phyloP scores from a whole-genome alignment of 352 stramenopile genomes.

The Nothophytophthora sp. region DNA sequence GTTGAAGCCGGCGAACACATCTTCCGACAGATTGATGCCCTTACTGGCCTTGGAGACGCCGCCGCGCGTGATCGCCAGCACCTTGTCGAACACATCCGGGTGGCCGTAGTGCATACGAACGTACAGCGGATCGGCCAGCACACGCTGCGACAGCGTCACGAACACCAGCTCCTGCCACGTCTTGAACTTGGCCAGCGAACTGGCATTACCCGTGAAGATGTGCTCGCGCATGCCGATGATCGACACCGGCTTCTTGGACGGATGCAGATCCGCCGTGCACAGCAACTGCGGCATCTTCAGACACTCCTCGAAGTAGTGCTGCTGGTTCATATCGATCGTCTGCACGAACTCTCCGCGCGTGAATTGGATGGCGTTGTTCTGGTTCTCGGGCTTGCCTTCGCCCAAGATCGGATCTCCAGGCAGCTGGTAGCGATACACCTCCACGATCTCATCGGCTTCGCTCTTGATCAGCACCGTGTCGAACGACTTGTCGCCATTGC shows the following conservation, averaged over 20 bases:
- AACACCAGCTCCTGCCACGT: conserved; percentile 87
- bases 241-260: conserved; percentile 66
- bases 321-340: conserved; percentile 91
- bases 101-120: conserved; percentile 87
- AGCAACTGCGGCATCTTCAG: conserved; percentile 86
- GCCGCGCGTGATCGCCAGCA: conserved; percentile 71
- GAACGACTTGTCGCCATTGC: conserved; percentile 45
- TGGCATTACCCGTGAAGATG: conserved; percentile 87
- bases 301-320: conserved; percentile 88
- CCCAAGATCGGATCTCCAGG: conserved; percentile 83
- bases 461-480: conserved; percentile 83
- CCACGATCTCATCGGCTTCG: conserved; percentile 67
- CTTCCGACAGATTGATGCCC: conserved; percentile 85
- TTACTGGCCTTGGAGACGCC: conserved; percentile 82
- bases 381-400: conserved; percentile 86
- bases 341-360: conserved; percentile 85
- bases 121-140: conserved; percentile 73
- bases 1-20: conserved; percentile 88
- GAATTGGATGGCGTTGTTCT: conserved; percentile 83
- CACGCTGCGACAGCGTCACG: conserved; percentile 81
- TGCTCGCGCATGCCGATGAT: conserved; percentile 89
- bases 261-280: conserved; percentile 67
- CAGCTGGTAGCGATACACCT: conserved; percentile 82
- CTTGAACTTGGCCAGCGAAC: conserved; percentile 85
- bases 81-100: conserved; percentile 84